Evolutionary conservation across 805 yeast species (phyloP), one percentile per base, ranked within the genome.

Genomic region (Naumovozyma castellii): DNA sequence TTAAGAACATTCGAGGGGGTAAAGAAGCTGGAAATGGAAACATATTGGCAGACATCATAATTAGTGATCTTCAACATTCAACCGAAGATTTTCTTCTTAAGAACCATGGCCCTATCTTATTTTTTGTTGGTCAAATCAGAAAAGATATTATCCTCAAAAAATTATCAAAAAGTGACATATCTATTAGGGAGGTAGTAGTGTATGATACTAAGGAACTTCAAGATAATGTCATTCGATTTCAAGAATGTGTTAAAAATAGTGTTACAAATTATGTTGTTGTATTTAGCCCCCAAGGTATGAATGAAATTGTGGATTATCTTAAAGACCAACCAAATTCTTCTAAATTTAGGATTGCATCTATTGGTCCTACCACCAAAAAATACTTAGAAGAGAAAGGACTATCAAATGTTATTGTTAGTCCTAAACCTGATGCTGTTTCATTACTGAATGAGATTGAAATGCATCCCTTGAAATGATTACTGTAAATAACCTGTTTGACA

Each of bases 271-370:
- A 96, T 95, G 64, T 87, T 4, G 81, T 88, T 0, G 81, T 90
- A 44, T 90, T 88, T 61, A 84, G 96, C 46, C 94, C 96, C 0
- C 94, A 92, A 50, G 95, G 95, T 0, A 80, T 94, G 0, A 73
- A 71, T 20, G 66, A 60, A 1, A 78, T 87, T 10, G 73, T 84
- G 3, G 60, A 70, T 8, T 68, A 69, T 44, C 41, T 75, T n/a
- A 56, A 54, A 36, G 33, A 31, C 9, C 10, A 37, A 0, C 35
- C 42, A 3, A 41, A 48, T 1, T 58, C 67, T 34, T 12, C 32
- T 9, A 70, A 67, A 36, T 36, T 34, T 4, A 22, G 34, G n/a
- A 63, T 86, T 13, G 96, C 94, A 0, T 78, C 88, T 3, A 90
- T 90, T 42, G 97, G 97, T 0, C 97, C 97, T 2, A 90, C 97